Conservation (phyloP, 1,139 yeast species). For the Suhomyces panamericanus region DNA sequence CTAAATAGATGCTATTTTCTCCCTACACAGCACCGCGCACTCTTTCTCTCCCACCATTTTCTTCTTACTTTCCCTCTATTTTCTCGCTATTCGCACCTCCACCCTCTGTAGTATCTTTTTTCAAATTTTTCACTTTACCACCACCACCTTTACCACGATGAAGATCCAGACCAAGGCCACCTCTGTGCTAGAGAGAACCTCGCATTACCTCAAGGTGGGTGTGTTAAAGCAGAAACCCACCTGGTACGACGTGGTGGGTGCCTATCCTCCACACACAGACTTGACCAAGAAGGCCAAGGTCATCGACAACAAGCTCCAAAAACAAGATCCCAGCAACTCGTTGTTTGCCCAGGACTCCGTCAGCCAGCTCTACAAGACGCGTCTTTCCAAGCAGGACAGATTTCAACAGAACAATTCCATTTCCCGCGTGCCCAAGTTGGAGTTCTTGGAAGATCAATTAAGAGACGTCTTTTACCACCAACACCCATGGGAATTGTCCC, state of each 20-base stretch:
- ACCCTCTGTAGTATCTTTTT: not conserved
- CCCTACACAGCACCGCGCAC: too few species aligned
- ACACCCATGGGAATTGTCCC: slow-evolving; percentile 97
- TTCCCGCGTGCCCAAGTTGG: slow-evolving; percentile 61
- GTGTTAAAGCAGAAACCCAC: slow-evolving; percentile 69
- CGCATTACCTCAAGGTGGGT: slow-evolving; percentile 68
- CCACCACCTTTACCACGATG: slow-evolving; percentile 38
- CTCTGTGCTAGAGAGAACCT: slow-evolving; percentile 73
- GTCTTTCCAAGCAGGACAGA: slow-evolving; percentile 34
- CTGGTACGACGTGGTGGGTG: slow-evolving; percentile 83
- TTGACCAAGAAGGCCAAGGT: slow-evolving; percentile 51
- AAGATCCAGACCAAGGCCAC: slow-evolving; percentile 68
- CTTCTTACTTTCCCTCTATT: not conserved
- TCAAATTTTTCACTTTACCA: slow-evolving; percentile 10
- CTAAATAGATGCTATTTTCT: too few species aligned
- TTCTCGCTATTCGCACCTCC: not conserved
- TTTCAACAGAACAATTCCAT: slow-evolving; percentile 32
- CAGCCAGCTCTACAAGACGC: slow-evolving; percentile 47
- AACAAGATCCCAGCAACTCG: slow-evolving; percentile 26
- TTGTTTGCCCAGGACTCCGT: slow-evolving; percentile 24
- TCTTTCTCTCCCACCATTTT: too few species aligned
- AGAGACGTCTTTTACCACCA: slow-evolving; percentile 82
- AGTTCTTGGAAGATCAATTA: slow-evolving; percentile 77
- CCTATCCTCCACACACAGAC: slow-evolving; percentile 73
- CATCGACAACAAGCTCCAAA: slow-evolving; percentile 27